A percentile compares a stretch with the other conserved stretches of the same genome.
phyloP scores from a whole-genome alignment of 108 stramenopile species.

The Licmophora abbreviata region DNA sequence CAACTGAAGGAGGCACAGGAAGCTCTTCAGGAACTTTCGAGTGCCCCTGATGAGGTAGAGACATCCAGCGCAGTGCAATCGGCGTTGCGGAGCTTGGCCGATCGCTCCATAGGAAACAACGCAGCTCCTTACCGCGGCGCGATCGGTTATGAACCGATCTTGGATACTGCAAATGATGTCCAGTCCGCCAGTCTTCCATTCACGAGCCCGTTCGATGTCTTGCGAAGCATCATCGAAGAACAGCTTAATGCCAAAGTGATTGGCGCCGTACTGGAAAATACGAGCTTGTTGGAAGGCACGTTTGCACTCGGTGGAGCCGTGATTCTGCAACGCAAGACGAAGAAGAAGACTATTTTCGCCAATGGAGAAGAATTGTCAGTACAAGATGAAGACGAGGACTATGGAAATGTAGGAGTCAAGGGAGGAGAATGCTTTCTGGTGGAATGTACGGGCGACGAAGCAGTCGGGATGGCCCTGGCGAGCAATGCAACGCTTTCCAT shows the following conservation, averaged over 20 bases:
- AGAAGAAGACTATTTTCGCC: constrained; percentile 26
- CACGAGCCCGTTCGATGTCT: constrained; percentile 57
- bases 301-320: constrained; percentile 72
- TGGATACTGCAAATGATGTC: constrained; percentile 35
- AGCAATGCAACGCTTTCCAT: constrained; percentile 41
- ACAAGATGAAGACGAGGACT: constrained; percentile 53
- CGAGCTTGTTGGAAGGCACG: constrained; percentile 61
- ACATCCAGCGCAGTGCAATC: constrained; percentile 1
- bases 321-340: constrained; percentile 50
- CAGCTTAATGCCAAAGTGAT: constrained; percentile 71
- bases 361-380: constrained; percentile 42
- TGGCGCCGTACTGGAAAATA: constrained; percentile 71
- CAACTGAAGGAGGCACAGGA: constrained; percentile 21
- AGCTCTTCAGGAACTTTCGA: constrained; percentile 8
- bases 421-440: constrained; percentile 65
- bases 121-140: constrained; percentile 75
- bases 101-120: constrained; percentile 19
- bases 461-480: constrained; percentile 73
- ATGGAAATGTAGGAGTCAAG: constrained; percentile 42
- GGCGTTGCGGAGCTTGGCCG: constrained; percentile 9
- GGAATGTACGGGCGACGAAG: constrained; percentile 84
- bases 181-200: constrained; percentile 23
- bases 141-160: constrained; percentile 59
- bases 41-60: constrained; percentile 7
- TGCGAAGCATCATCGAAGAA: constrained; percentile 60